Percentiles rank a stretch among this genome's conserved stretches.
These are phyloP conservation scores for Kluyveromyces starmeri DNA, from an alignment of 805 yeast genomes.

Conservation along the genomic window DNA sequence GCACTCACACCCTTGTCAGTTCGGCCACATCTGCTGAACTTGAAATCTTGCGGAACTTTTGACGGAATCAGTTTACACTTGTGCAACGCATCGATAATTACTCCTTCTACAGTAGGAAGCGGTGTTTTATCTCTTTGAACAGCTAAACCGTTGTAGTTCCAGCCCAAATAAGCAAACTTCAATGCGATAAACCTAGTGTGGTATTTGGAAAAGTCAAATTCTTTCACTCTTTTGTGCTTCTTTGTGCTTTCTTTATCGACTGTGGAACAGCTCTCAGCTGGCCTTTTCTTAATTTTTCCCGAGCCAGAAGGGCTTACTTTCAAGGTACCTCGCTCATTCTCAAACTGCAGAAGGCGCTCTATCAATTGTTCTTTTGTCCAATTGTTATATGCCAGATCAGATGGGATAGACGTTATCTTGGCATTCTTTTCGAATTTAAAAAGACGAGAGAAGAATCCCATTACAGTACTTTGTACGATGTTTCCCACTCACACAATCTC, in stretches of 20 bases:
- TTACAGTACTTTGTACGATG: no score
- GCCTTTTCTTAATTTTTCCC: slow-evolving; percentile 7
- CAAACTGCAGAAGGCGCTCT: slow-evolving; percentile 47
- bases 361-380: slow-evolving; percentile 67
- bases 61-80: slow-evolving; percentile 58
- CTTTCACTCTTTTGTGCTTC: slow-evolving; percentile 30
- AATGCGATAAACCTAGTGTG: slow-evolving; percentile 65
- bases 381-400: slow-evolving; percentile 32
- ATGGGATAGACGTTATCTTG: slow-evolving; percentile 4
- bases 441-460: slow-evolving; percentile 13
- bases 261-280: slow-evolving; percentile 7
- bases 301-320: neutral
- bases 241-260: slow-evolving; percentile 5
- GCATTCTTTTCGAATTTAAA: slow-evolving; percentile 10
- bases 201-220: slow-evolving; percentile 59
- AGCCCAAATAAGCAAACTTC: slow-evolving; percentile 81
- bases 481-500: no score
- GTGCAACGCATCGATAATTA: slow-evolving; percentile 60
- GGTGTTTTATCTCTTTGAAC: slow-evolving; percentile 68
- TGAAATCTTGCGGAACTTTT: slow-evolving; percentile 50
- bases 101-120: slow-evolving; percentile 79
- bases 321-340: slow-evolving; percentile 19
- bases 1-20: slow-evolving; percentile 98
- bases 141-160: slow-evolving; percentile 91
- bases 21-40: slow-evolving; percentile 86